Conservation (phyloP, 2,329 filamentous ascomycete species). For the Ophioceras dolichostomum region DNA sequence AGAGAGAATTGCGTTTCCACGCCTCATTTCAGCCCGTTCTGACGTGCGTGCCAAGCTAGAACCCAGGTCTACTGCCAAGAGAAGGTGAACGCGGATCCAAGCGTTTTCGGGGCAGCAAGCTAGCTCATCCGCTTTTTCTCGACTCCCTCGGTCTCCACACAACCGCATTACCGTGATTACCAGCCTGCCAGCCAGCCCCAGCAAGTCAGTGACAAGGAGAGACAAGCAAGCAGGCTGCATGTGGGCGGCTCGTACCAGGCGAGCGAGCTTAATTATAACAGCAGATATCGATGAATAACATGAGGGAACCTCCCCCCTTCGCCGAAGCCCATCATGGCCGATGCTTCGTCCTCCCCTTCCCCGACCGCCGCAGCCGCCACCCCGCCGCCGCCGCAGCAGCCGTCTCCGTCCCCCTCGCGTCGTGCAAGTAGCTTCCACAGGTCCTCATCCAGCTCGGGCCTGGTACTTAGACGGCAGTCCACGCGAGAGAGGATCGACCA, state of each 20-base stretch:
- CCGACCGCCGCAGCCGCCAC: background rate
- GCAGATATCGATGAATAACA: background rate
- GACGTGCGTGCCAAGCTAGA: background rate
- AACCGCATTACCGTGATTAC: background rate
- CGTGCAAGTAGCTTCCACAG: background rate
- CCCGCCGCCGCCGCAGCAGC: background rate
- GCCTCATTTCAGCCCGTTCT: background rate
- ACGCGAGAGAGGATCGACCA: slow-evolving; percentile 18
- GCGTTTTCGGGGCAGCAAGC: too few relatives aligned
- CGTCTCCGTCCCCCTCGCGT: background rate
- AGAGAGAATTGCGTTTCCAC: too few relatives aligned
- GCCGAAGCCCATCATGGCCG: background rate
- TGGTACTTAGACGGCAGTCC: slow-evolving; percentile 21
- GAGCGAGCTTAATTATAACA: too few relatives aligned
- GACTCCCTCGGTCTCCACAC: background rate
- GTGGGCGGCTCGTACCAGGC: too few relatives aligned
- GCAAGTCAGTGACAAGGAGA: background rate
- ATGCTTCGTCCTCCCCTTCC: background rate
- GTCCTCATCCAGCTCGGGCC: background rate
- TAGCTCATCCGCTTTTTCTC: background rate
- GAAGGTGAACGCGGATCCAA: too few relatives aligned
- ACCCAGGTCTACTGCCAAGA: too few relatives aligned
- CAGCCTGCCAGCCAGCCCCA: background rate
- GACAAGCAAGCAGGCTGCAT: too few relatives aligned
- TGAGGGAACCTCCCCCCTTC: background rate